phyloP scores from a whole-genome alignment of 2,329 filamentous ascomycete species.

The Cryphonectria parasitica region DNA sequence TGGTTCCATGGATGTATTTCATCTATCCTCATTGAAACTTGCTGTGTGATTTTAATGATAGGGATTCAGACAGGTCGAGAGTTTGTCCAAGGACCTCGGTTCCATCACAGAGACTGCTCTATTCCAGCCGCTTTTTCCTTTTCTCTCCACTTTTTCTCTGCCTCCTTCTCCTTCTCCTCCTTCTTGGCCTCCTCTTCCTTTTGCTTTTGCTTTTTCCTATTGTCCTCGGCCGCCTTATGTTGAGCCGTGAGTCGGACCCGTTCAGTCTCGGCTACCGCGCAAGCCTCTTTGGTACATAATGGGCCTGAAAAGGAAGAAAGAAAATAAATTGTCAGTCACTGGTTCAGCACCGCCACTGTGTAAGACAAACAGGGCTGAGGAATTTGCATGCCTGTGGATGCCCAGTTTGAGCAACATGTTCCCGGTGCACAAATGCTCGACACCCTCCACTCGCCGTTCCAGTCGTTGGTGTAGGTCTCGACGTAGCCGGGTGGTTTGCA shows the following conservation, averaged over 20 bases:
- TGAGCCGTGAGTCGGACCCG: conserved; percentile 12
- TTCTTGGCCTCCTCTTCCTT: conserved; percentile 11
- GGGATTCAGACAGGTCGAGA: background rate
- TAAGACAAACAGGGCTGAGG: background rate
- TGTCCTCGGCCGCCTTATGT: conserved; percentile 4
- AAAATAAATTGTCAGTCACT: background rate
- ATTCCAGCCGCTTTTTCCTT: background rate
- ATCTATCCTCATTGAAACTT: background rate
- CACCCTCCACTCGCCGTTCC: conserved; percentile 24
- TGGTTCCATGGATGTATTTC: background rate
- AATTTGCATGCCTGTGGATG: conserved; percentile 15
- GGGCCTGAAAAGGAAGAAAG: conserved; percentile 8
- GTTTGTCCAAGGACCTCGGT: background rate
- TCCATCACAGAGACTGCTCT: background rate
- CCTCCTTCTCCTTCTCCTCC: conserved; percentile 6
- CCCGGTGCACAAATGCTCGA: conserved; percentile 26
- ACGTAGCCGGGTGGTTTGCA: conserved; percentile 26
- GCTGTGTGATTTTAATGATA: background rate
- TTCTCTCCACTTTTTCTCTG: conserved; percentile 18
- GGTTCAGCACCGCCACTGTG: too few relatives aligned
- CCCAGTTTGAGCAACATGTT: conserved; percentile 24
- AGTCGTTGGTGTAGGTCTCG: conserved; percentile 15
- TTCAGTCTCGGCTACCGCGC: conserved; percentile 19
- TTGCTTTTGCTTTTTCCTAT: conserved; percentile 11
- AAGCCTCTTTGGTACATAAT: conserved; percentile 23